A percentile compares a stretch with the other conserved stretches of the same genome.
These are phyloP conservation scores for Rugosomyces carneus DNA, from an alignment of 1,284 basidiomycete genomes.

Conservation along the genomic window DNA sequence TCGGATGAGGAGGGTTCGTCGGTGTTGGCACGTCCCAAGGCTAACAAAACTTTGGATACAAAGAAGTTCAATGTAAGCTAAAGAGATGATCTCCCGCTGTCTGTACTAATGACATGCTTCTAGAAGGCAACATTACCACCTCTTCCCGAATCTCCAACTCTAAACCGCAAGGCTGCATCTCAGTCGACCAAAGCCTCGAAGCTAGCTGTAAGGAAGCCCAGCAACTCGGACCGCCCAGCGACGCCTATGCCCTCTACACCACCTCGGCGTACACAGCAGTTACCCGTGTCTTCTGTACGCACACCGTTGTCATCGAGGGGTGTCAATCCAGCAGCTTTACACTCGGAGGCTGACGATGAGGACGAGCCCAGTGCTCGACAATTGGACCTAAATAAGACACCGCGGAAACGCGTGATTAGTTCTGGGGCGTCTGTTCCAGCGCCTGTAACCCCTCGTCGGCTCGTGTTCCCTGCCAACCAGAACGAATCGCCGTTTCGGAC, in stretches of 20 bases:
- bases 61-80: conserved; percentile 20
- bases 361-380: conserved; percentile 35
- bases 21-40: conserved; percentile 18
- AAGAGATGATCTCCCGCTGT: conserved; percentile 4
- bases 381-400: conserved; percentile 39
- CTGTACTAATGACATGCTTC: background rate
- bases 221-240: conserved; percentile 21
- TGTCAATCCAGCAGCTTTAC: conserved; percentile 31
- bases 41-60: conserved; percentile 20
- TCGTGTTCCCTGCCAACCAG: conserved; percentile 38
- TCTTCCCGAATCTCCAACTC: conserved; percentile 47
- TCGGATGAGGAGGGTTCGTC: conserved; percentile 24
- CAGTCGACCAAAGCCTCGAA: conserved; percentile 19
- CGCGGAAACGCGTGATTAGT: conserved; percentile 38
- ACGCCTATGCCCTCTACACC: conserved; percentile 32
- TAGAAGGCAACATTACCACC: conserved; percentile 31
- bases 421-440: conserved; percentile 23
- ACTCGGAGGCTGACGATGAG: conserved; percentile 20
- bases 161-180: conserved; percentile 31
- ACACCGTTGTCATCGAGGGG: conserved; percentile 66
- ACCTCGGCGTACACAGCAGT: conserved; percentile 31
- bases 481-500: conserved; percentile 53
- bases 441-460: conserved; percentile 54
- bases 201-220: conserved; percentile 9
- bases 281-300: conserved; percentile 46